phyloP scores from a whole-genome alignment of 257 asterid species.

The Solanum pimpinellifolium region DNA sequence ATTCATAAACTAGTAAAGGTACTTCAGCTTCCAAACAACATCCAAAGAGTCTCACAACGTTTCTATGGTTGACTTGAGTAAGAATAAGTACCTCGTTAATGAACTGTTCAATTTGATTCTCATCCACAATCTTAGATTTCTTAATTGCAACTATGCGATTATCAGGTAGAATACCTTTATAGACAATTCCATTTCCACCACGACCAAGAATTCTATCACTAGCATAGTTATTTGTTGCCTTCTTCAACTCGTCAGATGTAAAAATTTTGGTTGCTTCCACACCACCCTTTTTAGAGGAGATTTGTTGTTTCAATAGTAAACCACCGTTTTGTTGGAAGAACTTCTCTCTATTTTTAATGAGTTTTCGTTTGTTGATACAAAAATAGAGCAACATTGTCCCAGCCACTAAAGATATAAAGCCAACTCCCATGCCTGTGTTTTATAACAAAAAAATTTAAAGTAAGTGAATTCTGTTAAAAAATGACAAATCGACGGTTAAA shows the following conservation, averaged over 20 bases:
- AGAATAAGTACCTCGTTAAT: slow-evolving; percentile 51
- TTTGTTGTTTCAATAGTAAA: slow-evolving; percentile 26
- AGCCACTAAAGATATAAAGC: not conserved
- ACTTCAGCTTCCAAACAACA: slow-evolving; percentile 46
- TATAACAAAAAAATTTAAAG: not conserved
- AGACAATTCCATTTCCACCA: slow-evolving; percentile 41
- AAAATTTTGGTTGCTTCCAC: slow-evolving; percentile 13
- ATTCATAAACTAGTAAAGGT: slow-evolving; percentile 41
- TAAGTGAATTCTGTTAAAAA: too few relatives aligned
- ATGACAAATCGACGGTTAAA: too few relatives aligned
- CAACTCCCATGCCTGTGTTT: not conserved
- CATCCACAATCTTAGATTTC: slow-evolving; percentile 34
- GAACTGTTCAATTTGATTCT: slow-evolving; percentile 44
- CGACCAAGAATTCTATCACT: slow-evolving; percentile 37
- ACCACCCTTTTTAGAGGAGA: slow-evolving; percentile 1
- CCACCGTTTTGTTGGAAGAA: slow-evolving; percentile 54
- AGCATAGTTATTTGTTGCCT: slow-evolving; percentile 30
- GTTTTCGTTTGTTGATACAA: not conserved
- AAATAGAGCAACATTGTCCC: not conserved
- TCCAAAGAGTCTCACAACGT: slow-evolving; percentile 48
- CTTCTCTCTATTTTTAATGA: slow-evolving; percentile 5
- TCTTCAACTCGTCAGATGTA: slow-evolving; percentile 20
- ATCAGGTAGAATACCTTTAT: slow-evolving; percentile 29
- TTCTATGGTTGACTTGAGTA: slow-evolving; percentile 48
- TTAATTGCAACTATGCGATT: slow-evolving; percentile 32